phyloP scores from a whole-genome alignment of 163 green algal genomes.

The Coccomyxa subellipsoidea region DNA sequence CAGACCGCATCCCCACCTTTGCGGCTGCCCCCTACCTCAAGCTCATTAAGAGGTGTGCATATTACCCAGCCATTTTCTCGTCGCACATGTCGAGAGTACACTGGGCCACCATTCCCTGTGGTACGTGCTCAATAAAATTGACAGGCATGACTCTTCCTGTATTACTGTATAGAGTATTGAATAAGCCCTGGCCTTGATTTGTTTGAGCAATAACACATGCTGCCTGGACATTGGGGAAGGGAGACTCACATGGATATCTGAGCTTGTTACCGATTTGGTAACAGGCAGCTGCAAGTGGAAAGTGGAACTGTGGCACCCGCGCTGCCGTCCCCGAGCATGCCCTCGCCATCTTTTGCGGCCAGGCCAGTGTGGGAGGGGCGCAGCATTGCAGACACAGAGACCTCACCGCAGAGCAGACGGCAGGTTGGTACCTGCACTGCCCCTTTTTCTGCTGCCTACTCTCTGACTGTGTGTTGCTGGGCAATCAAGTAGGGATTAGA shows the following conservation, averaged over 20 bases:
- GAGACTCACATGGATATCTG: no score
- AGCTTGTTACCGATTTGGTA: no score
- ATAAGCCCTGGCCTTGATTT: no score
- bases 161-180: no score
- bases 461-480: background rate
- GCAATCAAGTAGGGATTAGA: no score
- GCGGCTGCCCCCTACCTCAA: background rate
- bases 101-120: no score
- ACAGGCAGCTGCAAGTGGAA: background rate
- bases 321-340: background rate
- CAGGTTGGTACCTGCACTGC: background rate
- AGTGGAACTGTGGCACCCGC: background rate
- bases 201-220: no score
- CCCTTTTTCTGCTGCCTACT: background rate
- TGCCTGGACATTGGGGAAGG: no score
- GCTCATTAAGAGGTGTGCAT: background rate
- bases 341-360: background rate
- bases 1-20: background rate
- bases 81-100: no score
- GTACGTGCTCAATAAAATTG: no score
- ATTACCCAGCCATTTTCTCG: background rate
- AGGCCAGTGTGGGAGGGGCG: background rate
- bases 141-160: no score
- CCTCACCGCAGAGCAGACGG: background rate
- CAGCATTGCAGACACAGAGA: background rate